Evolutionary conservation across 2,329 filamentous ascomycete genomes (phyloP).

Genomic region (Talaromyces albobiverticillius): DNA sequence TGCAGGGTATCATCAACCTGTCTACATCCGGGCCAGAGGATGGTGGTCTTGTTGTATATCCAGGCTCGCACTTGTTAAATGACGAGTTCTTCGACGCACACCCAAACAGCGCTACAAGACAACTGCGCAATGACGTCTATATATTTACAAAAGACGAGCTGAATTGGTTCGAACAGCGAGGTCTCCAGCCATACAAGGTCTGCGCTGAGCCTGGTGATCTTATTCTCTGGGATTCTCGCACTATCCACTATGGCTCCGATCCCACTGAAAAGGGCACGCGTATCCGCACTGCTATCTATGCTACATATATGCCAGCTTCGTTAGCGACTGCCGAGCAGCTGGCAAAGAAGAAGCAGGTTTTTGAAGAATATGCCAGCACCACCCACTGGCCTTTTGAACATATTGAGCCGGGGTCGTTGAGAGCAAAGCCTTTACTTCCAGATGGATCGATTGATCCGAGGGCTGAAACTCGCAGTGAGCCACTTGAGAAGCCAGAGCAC

Average conservation of each 20-base stretch:
- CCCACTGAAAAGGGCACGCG: not conserved
- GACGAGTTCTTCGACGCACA: conserved; percentile 33
- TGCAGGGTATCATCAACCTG: conserved; percentile 29
- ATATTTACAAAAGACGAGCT: conserved; percentile 26
- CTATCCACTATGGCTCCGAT: conserved; percentile 4
- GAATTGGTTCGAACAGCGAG: conserved; percentile 27
- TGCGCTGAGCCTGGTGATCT: conserved; percentile 44
- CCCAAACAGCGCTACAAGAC: too few species aligned
- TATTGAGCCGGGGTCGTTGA: conserved; percentile 35
- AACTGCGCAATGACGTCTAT: too few species aligned
- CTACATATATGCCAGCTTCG: not conserved
- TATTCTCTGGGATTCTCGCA: conserved; percentile 40
- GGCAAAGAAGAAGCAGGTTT: conserved; percentile 23
- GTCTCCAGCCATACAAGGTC: conserved; percentile 32
- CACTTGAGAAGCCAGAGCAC: conserved; percentile 30
- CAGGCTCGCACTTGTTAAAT: conserved; percentile 23
- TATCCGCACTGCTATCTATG: not conserved
- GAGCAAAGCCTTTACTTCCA: too few species aligned
- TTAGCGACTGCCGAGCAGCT: conserved; percentile 23
- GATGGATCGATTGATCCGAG: conserved; percentile 30
- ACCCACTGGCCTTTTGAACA: conserved; percentile 38
- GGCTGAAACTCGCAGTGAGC: conserved; percentile 31
- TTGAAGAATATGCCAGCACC: conserved; percentile 19
- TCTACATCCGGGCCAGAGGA: conserved; percentile 22
- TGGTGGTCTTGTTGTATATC: conserved; percentile 29